Evolutionary conservation across 2,329 filamentous ascomycete species (phyloP).

Genomic region (Xylariaceae sp.): DNA sequence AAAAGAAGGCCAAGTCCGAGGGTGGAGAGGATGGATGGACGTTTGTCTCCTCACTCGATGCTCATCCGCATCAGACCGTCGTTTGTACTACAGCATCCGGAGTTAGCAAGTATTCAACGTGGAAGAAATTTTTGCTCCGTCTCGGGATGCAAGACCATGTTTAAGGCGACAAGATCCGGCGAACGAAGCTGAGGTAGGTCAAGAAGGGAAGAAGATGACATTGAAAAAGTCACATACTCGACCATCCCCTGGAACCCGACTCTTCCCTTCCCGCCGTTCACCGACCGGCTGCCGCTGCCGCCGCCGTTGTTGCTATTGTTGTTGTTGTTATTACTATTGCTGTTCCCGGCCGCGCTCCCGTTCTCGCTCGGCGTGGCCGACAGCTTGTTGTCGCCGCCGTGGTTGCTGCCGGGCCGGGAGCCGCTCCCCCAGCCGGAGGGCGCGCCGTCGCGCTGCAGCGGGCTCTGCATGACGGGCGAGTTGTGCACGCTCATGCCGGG

Average conservation of each 20-base stretch:
- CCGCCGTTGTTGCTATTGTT: slow-evolving; percentile 14
- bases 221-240: too few species aligned
- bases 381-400: slow-evolving; percentile 43
- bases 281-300: slow-evolving; percentile 32
- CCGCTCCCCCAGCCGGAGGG: too few species aligned
- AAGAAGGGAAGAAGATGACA: too few species aligned
- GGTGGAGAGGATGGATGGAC: too few species aligned
- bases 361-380: slow-evolving; percentile 43
- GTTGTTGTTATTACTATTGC: slow-evolving; percentile 6
- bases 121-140: too few species aligned
- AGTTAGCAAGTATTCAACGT: too few species aligned
- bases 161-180: too few species aligned
- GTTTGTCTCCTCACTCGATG: slow-evolving; percentile 1
- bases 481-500: slow-evolving; percentile 88
- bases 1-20: too few species aligned
- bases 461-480: slow-evolving; percentile 80
- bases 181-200: too few species aligned
- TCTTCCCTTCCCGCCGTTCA: slow-evolving; percentile 48
- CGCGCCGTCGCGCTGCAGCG: slow-evolving; percentile 62
- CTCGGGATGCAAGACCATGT: too few species aligned
- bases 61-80: slow-evolving; percentile 1
- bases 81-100: too few species aligned
- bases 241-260: slow-evolving; percentile 88
- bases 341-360: slow-evolving; percentile 29
- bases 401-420: slow-evolving; percentile 57